A percentile compares a stretch with the other conserved stretches of the same genome.
These are phyloP conservation scores for Sporothrix brasiliensis DNA, from an alignment of 2,329 filamentous ascomycete genomes.

Conservation along the genomic window DNA sequence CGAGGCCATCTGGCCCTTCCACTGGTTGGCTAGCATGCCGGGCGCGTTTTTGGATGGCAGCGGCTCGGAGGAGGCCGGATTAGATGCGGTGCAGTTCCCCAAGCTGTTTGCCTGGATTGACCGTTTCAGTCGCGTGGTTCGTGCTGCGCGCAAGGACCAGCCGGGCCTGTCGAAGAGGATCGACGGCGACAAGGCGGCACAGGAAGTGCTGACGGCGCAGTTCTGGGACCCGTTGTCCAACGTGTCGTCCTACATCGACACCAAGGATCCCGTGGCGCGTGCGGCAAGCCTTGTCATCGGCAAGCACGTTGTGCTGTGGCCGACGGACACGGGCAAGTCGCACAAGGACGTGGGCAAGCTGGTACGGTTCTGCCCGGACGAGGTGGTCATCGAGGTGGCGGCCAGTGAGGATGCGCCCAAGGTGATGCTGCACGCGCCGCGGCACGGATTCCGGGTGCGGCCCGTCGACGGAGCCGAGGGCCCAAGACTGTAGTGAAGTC, in stretches of 20 bases:
- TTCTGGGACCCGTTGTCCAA: slow-evolving; percentile 55
- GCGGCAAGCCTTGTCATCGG: slow-evolving; percentile 57
- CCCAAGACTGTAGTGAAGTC: slow-evolving; percentile 31
- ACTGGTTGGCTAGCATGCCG: slow-evolving; percentile 64
- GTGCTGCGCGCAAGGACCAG: slow-evolving; percentile 45
- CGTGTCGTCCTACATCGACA: slow-evolving; percentile 32
- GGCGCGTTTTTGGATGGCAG: slow-evolving; percentile 53
- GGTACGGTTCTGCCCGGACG: slow-evolving; percentile 54
- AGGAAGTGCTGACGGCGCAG: slow-evolving; percentile 49
- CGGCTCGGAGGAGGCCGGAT: slow-evolving; percentile 34
- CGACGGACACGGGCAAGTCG: slow-evolving; percentile 63
- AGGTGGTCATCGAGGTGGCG: slow-evolving; percentile 61
- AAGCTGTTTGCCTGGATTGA: slow-evolving; percentile 65
- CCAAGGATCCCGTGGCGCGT: slow-evolving; percentile 50
- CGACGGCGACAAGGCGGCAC: slow-evolving; percentile 58
- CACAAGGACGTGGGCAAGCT: slow-evolving; percentile 62
- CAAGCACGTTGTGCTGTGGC: slow-evolving; percentile 60
- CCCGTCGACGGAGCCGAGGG: slow-evolving; percentile 37
- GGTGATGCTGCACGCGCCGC: slow-evolving; percentile 63
- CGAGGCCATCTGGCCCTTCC: slow-evolving; percentile 68
- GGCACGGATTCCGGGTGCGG: slow-evolving; percentile 59
- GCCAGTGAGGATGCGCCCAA: slow-evolving; percentile 43
- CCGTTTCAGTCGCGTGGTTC: slow-evolving; percentile 59
- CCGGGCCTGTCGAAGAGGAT: slow-evolving; percentile 43
- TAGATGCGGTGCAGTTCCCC: slow-evolving; percentile 59